Conservation (phyloP, 108 stramenopile species). For the Stephanodiscus minutulus region DNA sequence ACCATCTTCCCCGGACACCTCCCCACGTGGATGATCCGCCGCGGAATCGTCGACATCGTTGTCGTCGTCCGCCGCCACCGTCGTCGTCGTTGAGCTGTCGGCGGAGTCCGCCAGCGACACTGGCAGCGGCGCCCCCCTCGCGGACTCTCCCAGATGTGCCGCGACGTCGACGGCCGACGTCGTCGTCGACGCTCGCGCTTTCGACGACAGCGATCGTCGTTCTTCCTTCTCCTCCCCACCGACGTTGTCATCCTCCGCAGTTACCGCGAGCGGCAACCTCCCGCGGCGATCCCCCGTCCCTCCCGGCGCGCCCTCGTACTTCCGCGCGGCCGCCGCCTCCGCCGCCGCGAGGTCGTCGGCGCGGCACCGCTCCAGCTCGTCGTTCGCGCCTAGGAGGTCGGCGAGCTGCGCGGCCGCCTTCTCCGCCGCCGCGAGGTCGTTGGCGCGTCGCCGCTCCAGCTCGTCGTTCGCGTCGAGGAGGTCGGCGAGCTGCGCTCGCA, state of each 20-base stretch:
- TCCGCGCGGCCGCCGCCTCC: background rate
- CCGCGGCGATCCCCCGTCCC: conserved; percentile 1
- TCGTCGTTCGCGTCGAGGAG: conserved; percentile 38
- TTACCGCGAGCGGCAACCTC: background rate
- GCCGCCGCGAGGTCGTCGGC: background rate
- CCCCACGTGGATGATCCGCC: too few relatives aligned
- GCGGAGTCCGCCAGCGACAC: too few relatives aligned
- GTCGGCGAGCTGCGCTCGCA: conserved; percentile 28
- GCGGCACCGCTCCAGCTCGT: conserved; percentile 31
- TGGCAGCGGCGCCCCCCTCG: too few relatives aligned
- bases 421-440: background rate
- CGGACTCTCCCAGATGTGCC: too few relatives aligned
- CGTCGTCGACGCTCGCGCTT: too few relatives aligned
- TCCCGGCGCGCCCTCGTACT: conserved; percentile 11
- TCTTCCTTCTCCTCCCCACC: conserved; percentile 7
- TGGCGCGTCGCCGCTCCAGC: conserved; percentile 26
- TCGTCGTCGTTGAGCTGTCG: too few relatives aligned
- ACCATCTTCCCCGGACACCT: too few relatives aligned
- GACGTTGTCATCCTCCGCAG: conserved; percentile 4
- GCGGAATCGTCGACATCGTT: too few relatives aligned
- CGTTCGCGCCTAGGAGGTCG: conserved; percentile 37
- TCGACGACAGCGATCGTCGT: too few relatives aligned
- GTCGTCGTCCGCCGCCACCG: too few relatives aligned
- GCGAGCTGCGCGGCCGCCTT: background rate
- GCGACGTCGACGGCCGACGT: too few relatives aligned